Conservation (phyloP, 176 grass and related monocot genomes). For the Secale cereale region DNA sequence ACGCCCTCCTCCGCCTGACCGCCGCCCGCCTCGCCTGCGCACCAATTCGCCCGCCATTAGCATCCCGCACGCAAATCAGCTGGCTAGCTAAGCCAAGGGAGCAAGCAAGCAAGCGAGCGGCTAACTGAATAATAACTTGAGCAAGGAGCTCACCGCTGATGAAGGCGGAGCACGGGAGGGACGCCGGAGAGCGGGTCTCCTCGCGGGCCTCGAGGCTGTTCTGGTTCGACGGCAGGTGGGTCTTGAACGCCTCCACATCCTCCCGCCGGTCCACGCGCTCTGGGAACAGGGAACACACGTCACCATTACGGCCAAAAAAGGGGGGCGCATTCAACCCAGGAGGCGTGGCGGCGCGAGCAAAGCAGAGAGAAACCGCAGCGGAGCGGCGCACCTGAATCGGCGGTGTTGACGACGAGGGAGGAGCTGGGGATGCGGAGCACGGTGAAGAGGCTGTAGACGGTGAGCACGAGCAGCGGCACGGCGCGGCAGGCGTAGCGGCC, state of each 20-base stretch:
- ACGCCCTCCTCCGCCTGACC: slow-evolving; percentile 24
- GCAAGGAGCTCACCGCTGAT: slow-evolving; percentile 61
- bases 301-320: slow-evolving; percentile 20
- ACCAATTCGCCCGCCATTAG: background rate
- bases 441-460: slow-evolving; percentile 56
- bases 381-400: slow-evolving; percentile 52
- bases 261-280: slow-evolving; percentile 46
- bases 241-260: slow-evolving; percentile 72
- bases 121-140: background rate
- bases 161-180: slow-evolving; percentile 64
- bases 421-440: slow-evolving; percentile 64
- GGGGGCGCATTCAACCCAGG: background rate
- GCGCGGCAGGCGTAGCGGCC: slow-evolving; percentile 41
- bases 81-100: background rate
- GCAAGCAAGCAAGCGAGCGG: background rate
- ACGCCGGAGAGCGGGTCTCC: slow-evolving; percentile 61
- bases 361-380: background rate
- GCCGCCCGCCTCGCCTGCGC: slow-evolving; percentile 43
- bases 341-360: background rate
- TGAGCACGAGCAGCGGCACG: slow-evolving; percentile 62
- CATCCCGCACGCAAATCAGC: background rate
- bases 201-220: slow-evolving; percentile 57
- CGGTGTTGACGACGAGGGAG: slow-evolving; percentile 44
- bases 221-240: slow-evolving; percentile 63
- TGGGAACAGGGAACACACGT: background rate